Base-by-base conservation (phyloP, 73 alveolate genomes). In the Paramecium sonneborni region DNA sequence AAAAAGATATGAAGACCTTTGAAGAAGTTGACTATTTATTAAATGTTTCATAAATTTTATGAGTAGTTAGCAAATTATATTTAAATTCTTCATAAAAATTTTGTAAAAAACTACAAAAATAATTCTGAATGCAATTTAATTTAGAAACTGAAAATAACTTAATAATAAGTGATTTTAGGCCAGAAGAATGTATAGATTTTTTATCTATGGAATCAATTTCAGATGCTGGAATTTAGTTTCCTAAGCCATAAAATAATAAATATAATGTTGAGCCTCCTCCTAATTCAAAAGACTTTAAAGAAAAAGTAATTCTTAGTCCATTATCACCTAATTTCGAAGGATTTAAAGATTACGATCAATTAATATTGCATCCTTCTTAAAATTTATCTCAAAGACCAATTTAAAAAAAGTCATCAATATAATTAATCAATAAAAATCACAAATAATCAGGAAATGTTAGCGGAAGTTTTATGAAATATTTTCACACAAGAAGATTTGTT, bases 221-320 rank as follows among this genome's bases (percentile, higher is more conserved):
- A 3, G 84, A 62, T 24, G 44, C 24, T 26, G 84, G 84, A 14
- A n/a, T 32, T 30, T 62, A 62, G 10, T 62, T 62, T n/a, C 39
- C 39, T 2, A 30, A 62, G 2, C 39, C 39, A 62, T 3, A 62
- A 26, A 30, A 26, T 30, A 62, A 3, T 1, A 28, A 74, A 37
- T 28, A 34, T 35, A 21, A 74, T 34, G 58, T 74, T 12, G 87
- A 74, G 6, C 87, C 87, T 74, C 87, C 87, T 37, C 87, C 87
- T 37, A 74, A 74, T 39, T 74, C 87, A 23, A 74, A 74, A 74
- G 87, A 74, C 38, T n/a, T 26, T 23, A 34, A 74, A 67, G 39
- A 32, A 5, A 8, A 21, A 37, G 67, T 28, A 28, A n/a, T 74
- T 10, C 68, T 37, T 12, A 35, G 34, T 23, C 87, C 87, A 11